phyloP scores from a whole-genome alignment of 176 grass and related monocot genomes.

The Elaeis guineensis region DNA sequence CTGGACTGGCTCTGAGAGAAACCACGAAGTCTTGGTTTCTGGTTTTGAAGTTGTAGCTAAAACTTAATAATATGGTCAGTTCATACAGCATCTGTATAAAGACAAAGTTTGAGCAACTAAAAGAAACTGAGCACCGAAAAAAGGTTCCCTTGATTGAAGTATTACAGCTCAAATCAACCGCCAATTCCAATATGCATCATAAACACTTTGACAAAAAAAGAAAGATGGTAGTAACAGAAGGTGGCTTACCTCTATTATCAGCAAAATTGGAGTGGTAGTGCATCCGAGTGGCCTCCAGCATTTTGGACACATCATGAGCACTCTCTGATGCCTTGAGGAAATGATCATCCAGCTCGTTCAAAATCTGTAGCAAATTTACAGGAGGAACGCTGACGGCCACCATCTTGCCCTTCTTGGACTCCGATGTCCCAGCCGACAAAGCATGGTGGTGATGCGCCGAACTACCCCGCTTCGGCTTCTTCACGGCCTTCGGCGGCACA shows the following conservation, averaged over 20 bases:
- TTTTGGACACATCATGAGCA: constrained; percentile 77
- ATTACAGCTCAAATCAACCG: too few species aligned
- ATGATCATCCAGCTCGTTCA: constrained; percentile 60
- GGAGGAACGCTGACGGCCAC: constrained; percentile 16
- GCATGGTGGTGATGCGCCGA: constrained; percentile 36
- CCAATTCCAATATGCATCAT: background rate
- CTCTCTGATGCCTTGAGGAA: constrained; percentile 72
- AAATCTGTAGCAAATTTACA: constrained; percentile 48
- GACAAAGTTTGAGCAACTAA: too few species aligned
- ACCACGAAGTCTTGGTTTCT: too few species aligned
- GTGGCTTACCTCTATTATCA: constrained; percentile 65
- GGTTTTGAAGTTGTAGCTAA: too few species aligned
- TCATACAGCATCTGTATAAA: too few species aligned
- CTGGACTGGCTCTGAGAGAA: too few species aligned
- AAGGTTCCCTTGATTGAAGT: too few species aligned
- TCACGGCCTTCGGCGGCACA: constrained; percentile 24
- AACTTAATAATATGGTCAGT: too few species aligned
- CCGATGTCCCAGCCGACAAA: constrained; percentile 35
- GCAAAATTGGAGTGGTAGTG: constrained; percentile 98
- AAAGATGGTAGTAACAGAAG: constrained; percentile 12
- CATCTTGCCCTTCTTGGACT: constrained; percentile 43
- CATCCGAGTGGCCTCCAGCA: constrained; percentile 82
- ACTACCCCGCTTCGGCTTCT: constrained; percentile 20
- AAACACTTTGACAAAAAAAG: constrained; percentile 7
- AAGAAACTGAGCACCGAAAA: too few species aligned